Base-by-base conservation (phyloP, 2,329 filamentous ascomycete species). In the Trichoderma koningii region DNA sequence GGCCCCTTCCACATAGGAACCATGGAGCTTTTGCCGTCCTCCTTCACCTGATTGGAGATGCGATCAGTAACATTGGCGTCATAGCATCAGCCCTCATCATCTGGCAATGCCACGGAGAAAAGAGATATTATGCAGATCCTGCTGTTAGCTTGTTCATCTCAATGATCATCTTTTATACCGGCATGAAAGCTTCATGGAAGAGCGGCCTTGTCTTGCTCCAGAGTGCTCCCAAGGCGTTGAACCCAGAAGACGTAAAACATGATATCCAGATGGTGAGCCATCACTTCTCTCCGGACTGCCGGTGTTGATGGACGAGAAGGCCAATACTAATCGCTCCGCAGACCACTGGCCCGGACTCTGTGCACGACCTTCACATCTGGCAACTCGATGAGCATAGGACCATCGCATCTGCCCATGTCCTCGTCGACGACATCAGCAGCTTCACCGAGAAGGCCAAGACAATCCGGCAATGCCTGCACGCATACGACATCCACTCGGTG, bases 321-420 rank as follows among this genome's bases (percentile, higher is more conserved):
- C 38, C 19, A 47, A 63, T 15, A 3, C 23, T 50, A 38, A 55
- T 44, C 1, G 26, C 5, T 9, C 56, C 48, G 23, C 66, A 89
- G 84, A 87, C 92, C 42, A 82, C 85, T 0, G 89, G 89, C 0
- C 82, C 92, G 19, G 74, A 85, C 21, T 87, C 87, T 0, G 82
- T 92, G 15, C 89, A 92, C 68, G 88, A 92, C 69, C 79, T 93
- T 17, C 89, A 91, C 69, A 84, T 92, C 67, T 93, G 90, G 89
- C 82, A 86, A 2, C 80, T 93, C 3, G 86, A 89, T 71, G 89
- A 93, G 75, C 81, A 81, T 59, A 91, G 90, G 71, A 80, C 85
- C 4, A 81, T 92, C 53, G 90, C 90, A 7, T 87, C 87, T 0
- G 89, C 87, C 1, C 89, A 92, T 71, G 78, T 93, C 1, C 81